Base-by-base conservation (phyloP, 345 rosid species). In the Camelina sativa region DNA sequence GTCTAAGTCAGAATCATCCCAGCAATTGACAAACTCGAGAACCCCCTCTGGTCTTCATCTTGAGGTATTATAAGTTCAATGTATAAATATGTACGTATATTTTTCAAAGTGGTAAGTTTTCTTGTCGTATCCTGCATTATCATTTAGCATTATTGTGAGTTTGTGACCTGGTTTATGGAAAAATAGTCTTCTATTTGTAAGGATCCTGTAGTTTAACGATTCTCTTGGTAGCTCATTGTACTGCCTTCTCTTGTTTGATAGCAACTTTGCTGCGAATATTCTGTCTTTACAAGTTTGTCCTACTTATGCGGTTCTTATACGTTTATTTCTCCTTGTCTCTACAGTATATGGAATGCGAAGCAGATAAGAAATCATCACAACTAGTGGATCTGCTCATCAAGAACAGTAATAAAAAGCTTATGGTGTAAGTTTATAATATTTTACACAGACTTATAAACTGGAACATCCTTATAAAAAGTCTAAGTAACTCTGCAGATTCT, bases 331-430 rank as follows among this genome's bases (percentile, higher is more conserved):
- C 38, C 46, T 56, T 75, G 67, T 52, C 70, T 70, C 35, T 82
- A 73, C 84, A 90, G 99, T 95, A 92, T 86, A 67, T 95, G 82
- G 92, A 84, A 82, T 92, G 98, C 38, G 94, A 90, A 84, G 89
- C 96, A 79, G 98, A 89, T 82, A 72, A 81, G 80, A 92, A 90
- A 76, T 84, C 94, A 4, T 90, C 96, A 10, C 94, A 90, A 67
- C 96, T 95, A 41, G 89, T 90, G 41, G 87, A 88, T 80, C 80
- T 90, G 63, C 92, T 95, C 22, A 25, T 76, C 28, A 71, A 86
- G 81, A 89, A 90, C 84, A 84, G 68, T 71, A 76, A 89, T 40
- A 89, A 85, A 70, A 95, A 95, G 70, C 77, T 86, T 77, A 95
- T 95, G 74, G 80, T 90, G 99, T 90, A 82, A 89, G 97, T 84